phyloP scores from a whole-genome alignment of 768 basidiomycete species.

The Calocybe gangraenosa region DNA sequence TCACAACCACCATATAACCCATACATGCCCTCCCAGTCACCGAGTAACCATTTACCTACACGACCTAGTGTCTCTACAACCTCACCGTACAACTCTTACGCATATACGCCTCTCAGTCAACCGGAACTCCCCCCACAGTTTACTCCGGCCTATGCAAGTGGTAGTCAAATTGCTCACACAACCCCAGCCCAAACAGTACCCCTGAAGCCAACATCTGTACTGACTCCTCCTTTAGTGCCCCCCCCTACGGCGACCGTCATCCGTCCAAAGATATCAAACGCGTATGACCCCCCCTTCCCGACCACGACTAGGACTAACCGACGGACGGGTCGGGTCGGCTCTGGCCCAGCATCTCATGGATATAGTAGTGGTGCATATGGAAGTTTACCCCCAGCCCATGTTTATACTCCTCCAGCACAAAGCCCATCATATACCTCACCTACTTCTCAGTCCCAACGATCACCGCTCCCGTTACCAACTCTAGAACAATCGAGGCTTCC shows the following conservation, averaged over 20 bases:
- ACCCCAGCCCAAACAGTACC: conserved; percentile 3
- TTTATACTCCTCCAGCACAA: conserved; percentile 10
- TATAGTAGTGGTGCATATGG: conserved; percentile 23
- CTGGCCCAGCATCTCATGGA: conserved; percentile 16
- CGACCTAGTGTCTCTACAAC: conserved; percentile 5
- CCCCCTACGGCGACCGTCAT: conserved; percentile 38
- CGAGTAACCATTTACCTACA: conserved; percentile 5
- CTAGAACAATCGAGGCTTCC: conserved; percentile 6
- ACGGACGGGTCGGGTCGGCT: conserved; percentile 17
- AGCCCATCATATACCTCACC: conserved; percentile 10
- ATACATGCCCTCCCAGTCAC: conserved; percentile 20
- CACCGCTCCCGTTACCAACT: conserved; percentile 6
- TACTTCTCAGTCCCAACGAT: conserved; percentile 6
- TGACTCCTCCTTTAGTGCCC: conserved; percentile 27
- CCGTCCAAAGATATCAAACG: conserved; percentile 63
- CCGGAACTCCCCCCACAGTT: conserved; percentile 13
- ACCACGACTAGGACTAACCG: conserved; percentile 37
- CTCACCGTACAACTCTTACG: conserved; percentile 3
- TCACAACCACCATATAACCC: conserved; percentile 21
- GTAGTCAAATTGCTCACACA: conserved; percentile 9
- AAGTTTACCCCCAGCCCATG: conserved; percentile 10
- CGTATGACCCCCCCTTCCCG: conserved; percentile 75
- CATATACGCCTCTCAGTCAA: not conserved
- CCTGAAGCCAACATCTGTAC: conserved; percentile 2
- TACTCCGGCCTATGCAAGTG: conserved; percentile 13